Conservation (phyloP, 495 filamentous ascomycete species). For the Tricharina praecox region DNA sequence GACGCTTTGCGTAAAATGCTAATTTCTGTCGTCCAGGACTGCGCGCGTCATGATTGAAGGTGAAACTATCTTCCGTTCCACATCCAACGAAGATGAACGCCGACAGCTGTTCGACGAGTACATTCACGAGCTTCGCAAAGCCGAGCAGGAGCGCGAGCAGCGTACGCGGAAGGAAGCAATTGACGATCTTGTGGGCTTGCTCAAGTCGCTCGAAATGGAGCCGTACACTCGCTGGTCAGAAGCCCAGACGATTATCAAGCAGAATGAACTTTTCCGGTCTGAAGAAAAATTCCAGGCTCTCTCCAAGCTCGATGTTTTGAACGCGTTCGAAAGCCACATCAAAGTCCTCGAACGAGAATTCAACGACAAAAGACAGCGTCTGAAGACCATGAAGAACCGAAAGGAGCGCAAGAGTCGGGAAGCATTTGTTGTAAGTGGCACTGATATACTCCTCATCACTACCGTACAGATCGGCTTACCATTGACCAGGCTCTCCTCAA, state of each 20-base stretch:
- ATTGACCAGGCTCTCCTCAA: constrained; percentile 39
- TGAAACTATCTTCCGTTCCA: constrained; percentile 86
- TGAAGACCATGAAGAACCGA: constrained; percentile 62
- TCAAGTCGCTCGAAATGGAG: constrained; percentile 74
- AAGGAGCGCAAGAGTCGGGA: constrained; percentile 77
- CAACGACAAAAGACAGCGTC: constrained; percentile 73
- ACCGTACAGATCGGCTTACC: not conserved
- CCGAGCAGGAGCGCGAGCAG: constrained; percentile 56
- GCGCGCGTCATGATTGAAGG: constrained; percentile 87
- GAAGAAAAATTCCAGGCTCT: constrained; percentile 81
- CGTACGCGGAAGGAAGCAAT: constrained; percentile 61
- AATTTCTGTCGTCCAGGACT: constrained; percentile 41
- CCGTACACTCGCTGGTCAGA: constrained; percentile 92
- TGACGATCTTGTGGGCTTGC: constrained; percentile 61
- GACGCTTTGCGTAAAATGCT: no score
- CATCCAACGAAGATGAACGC: constrained; percentile 73
- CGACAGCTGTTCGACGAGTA: constrained; percentile 93
- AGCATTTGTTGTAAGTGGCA: constrained; percentile 38
- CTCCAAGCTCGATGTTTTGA: constrained; percentile 77
- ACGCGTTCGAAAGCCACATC: constrained; percentile 86
- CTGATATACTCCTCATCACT: not conserved
- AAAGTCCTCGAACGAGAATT: constrained; percentile 75
- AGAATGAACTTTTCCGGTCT: constrained; percentile 60
- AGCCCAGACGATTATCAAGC: constrained; percentile 64
- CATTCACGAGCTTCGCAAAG: constrained; percentile 62